A percentile compares a stretch with the other conserved stretches of the same genome.
Conservation (phyloP, 768 basidiomycete species). For the Scleroderma citrinum region DNA sequence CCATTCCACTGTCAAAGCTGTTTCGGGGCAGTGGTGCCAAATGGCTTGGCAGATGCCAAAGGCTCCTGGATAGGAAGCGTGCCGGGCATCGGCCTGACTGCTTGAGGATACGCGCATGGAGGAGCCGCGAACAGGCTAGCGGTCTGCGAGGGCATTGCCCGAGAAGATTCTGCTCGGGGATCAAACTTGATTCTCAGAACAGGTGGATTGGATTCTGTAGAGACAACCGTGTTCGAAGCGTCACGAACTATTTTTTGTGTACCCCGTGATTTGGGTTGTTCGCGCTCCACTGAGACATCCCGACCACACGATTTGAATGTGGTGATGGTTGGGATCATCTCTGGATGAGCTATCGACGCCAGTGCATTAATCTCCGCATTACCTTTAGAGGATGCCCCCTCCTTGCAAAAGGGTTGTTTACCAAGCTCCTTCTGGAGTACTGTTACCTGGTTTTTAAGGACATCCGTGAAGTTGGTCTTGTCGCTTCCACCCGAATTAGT, state of each 20-base stretch:
- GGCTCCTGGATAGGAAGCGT: constrained; percentile 9
- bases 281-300: constrained; percentile 1
- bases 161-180: not conserved
- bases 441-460: constrained; percentile 56
- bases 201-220: not conserved
- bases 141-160: not conserved
- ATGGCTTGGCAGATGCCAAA: not conserved
- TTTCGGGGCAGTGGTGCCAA: not conserved
- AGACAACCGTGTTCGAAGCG: not conserved
- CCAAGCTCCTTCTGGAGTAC: constrained; percentile 62
- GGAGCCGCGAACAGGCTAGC: constrained; percentile 16
- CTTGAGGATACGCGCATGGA: constrained; percentile 20
- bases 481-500: constrained; percentile 45
- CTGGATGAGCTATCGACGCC: not conserved
- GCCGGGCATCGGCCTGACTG: constrained; percentile 17
- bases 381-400: not conserved
- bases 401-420: constrained; percentile 20
- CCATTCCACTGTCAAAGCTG: not conserved
- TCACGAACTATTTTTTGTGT: not conserved
- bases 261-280: not conserved
- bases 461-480: constrained; percentile 42
- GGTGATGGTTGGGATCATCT: not conserved
- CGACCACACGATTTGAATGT: not conserved
- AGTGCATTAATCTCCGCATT: not conserved
- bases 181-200: not conserved